Conservation (phyloP, 208 protist species). For the Crithidia thermophila region DNA sequence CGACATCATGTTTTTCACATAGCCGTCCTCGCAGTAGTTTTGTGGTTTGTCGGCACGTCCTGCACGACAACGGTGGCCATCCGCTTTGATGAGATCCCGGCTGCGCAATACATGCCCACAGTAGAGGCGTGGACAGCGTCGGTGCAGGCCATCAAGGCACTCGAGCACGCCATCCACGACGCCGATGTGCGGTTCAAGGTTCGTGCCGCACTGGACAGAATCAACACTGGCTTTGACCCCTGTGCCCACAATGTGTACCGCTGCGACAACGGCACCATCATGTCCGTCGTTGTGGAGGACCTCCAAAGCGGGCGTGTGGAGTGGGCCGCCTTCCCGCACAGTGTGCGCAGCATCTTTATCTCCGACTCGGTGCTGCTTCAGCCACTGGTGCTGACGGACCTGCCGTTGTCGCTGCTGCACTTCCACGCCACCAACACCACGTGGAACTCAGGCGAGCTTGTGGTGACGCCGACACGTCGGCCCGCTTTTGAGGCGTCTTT, state of each 20-base stretch:
- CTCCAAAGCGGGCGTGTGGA: not conserved
- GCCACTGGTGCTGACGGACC: slow-evolving; percentile 4
- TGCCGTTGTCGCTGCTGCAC: slow-evolving; percentile 8
- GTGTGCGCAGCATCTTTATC: slow-evolving; percentile 8
- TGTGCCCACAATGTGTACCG: slow-evolving; percentile 13
- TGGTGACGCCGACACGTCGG: too few relatives aligned
- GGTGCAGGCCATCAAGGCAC: not conserved
- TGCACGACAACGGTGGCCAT: not conserved
- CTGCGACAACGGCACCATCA: slow-evolving; percentile 3
- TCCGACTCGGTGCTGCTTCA: slow-evolving; percentile 10
- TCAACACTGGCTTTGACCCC: not conserved
- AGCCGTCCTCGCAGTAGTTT: too few relatives aligned
- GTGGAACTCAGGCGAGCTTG: not conserved
- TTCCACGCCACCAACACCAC: slow-evolving; percentile 6
- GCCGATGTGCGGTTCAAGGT: not conserved
- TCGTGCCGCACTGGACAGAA: not conserved
- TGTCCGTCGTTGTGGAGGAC: not conserved
- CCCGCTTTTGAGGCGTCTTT: too few relatives aligned
- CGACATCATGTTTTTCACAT: too few relatives aligned
- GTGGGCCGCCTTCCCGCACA: slow-evolving; percentile 5
- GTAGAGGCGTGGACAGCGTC: not conserved
- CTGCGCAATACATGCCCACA: not conserved
- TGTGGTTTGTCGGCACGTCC: not conserved
- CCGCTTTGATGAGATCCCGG: not conserved
- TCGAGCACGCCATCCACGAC: slow-evolving; percentile 3